A percentile compares a stretch with the other conserved stretches of the same genome.
Conservation (phyloP, 2,329 filamentous ascomycete species). For the Xylaria sp. region DNA sequence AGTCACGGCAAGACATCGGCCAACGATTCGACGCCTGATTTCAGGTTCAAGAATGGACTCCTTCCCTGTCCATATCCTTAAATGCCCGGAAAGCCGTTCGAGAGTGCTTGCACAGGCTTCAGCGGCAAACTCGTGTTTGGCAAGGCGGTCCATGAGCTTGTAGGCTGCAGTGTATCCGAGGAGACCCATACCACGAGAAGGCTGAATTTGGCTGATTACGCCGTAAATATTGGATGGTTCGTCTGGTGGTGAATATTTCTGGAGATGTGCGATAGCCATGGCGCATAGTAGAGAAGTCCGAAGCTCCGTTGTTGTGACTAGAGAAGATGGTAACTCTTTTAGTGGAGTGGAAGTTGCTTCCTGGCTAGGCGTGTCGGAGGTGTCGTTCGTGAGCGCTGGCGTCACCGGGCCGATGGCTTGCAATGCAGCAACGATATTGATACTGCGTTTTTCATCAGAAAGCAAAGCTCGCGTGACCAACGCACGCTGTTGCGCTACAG, state of each 20-base stretch:
- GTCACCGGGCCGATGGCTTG: constrained; percentile 61
- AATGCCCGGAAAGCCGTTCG: constrained; percentile 66
- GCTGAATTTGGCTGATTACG: constrained; percentile 58
- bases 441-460: constrained; percentile 63
- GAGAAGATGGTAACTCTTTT: constrained; percentile 58
- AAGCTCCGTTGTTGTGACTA: constrained; percentile 62
- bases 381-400: constrained; percentile 49
- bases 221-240: constrained; percentile 61
- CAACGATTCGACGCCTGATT: constrained; percentile 65
- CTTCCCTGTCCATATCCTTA: constrained; percentile 70
- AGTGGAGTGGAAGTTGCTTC: constrained; percentile 52
- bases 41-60: constrained; percentile 62
- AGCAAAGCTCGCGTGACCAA: constrained; percentile 69
- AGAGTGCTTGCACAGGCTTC: constrained; percentile 61
- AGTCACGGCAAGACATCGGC: constrained; percentile 66
- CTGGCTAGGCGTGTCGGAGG: constrained; percentile 24
- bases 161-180: constrained; percentile 70
- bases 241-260: constrained; percentile 55
- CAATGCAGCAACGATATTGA: constrained; percentile 67
- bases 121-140: constrained; percentile 59
- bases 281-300: constrained; percentile 69
- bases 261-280: constrained; percentile 69
- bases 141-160: constrained; percentile 66
- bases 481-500: constrained; percentile 72
- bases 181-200: constrained; percentile 60